Evolutionary conservation across 495 filamentous ascomycete genomes (phyloP), one percentile per base, ranked within the genome.

Genomic region (Penicillium cataractarum): DNA sequence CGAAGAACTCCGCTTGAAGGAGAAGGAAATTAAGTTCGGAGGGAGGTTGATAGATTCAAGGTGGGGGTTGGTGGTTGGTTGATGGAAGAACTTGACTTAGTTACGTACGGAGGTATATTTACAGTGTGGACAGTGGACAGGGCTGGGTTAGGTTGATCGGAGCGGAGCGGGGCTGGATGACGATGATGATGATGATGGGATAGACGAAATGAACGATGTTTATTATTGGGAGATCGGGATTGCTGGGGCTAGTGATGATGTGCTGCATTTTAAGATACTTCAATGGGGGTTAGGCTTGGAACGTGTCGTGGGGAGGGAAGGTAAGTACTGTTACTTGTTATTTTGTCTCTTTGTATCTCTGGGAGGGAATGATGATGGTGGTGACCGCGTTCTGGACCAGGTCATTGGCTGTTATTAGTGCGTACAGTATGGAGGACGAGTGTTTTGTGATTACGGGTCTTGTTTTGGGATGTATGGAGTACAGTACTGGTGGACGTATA

Each of bases 161-260:
- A 42, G 19, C n/a, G n/a, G 40, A n/a, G 40, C 40, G 40, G 40
- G 6, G 40, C 6, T 19, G n/a, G 40, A n/a, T n/a, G n/a, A n/a
- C n/a, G n/a, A 8, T 39, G 37, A 17, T 39, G 37, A 39, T 39
- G 37, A 31, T 8, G 39, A 6, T 4, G 40, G 1, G 19, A 46
- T 24, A 12, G 9, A 46, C 21, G 19, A 24, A 21, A 46, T 13
- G 8, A 22, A 46, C 40, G 12, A 46, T 19, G 26, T n/a, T n/a
- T 52, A 1, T 33, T 32, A 54, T 54, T 54, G 51, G 51, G 29
- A 54, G 51, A 54, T 54, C 31, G 51, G 51, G 31, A n/a, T 2
- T 35, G 6, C 7, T 21, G n/a, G 51, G 29, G 29, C 9, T 46
- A 31, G 29, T 12, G 49, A 27, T 52, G 49, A 29, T 26, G 27